Base-by-base conservation (phyloP, 2,329 filamentous ascomycete genomes). In the Colletotrichum theobromicola region DNA sequence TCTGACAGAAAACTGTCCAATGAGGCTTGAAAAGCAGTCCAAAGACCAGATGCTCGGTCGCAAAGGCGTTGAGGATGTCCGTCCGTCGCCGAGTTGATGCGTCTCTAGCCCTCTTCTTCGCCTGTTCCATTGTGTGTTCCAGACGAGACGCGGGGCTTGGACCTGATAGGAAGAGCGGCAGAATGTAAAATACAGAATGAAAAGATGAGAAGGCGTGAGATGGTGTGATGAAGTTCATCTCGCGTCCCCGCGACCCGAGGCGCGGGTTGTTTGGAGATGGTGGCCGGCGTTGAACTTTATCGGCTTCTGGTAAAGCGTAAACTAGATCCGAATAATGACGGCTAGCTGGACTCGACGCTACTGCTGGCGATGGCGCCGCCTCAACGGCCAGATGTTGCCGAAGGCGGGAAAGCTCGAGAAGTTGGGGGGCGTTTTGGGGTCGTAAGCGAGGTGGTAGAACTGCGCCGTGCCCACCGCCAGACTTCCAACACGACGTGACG, bases 1-100 rank as follows among this genome's bases (percentile, higher is more conserved):
- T 67, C 70, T 72, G 70, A 72, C 70, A 37, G 63, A 34, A 60
- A 62, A 32, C 63, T 30, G 28, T 24, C 70, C 63, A 67, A 72
- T 62, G 64, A 28, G 37, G 35, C 16, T 28, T 13, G 10, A 21
- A 7, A 24, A 34, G 16, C n/a, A 28, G 21, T n/a, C 32, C 37
- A 32, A 21, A 62, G 57, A 30, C 24, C 18, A 32, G 37, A 50
- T n/a, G 58, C 32, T 62, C 58, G 58, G 58, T n/a, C 10, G 10
- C 57, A 28, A n/a, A 30, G 28, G 57, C 57, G 57, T 32, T 30
- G 57, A 34, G 26, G 21, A 32, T 34, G 57, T 30, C 57, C 28
- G 57, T 12, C 53, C 53, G 53, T 57, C 53, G 21, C 53, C 53
- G 24, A 57, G 53, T 12, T 57, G 21, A 16, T 57, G 53, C 53